Evolutionary conservation across 768 basidiomycete species (phyloP), one percentile per base, ranked within the genome.

Genomic region (Clitopilus hobsonii): DNA sequence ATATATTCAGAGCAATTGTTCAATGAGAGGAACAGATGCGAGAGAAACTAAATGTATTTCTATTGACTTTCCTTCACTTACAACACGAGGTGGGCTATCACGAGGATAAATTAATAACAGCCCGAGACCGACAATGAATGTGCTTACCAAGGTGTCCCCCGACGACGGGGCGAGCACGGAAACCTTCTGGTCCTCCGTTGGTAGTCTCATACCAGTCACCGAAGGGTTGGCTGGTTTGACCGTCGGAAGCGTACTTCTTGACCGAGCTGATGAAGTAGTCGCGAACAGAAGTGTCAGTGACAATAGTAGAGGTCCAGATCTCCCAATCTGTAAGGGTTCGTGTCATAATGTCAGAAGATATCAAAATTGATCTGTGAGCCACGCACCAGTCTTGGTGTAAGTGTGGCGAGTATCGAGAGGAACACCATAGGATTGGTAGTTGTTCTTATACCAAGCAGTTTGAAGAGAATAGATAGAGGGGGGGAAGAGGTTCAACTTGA

Each of bases 171-270:
- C 83, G 72, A 5, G 82, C 82, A 41, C 74, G 71, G 74, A 84
- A 84, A 3, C 75, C 75, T 48, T 77, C 68, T 11, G 74, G 69
- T 3, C 63, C 53, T 7, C 81, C 84, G 57, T 78, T 71, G 4
- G 69, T 70, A 0, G 81, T 81, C 61, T 83, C 79, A 62, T 84
- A 83, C 79, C 79, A 79, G 61, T 83, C 82, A 18, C 71, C 70
- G 36, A 74, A 65, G 23, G 73, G 65, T 57, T 73, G 69, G 6
- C 65, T 65, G 60, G 73, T 80, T 38, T 70, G 58, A 14, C 79
- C 80, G 51, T 76, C 70, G 0, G 79, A 70, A 18, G 75, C 77
- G 63, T 76, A 84, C 51, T 75, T 72, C 65, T 75, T 75, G 7
- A 83, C 77, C 0, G 74, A 70, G 22, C 71, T 65, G 32, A 86